phyloP scores from a whole-genome alignment of 129 eudicot genomes.

The Oenanthe sinensis region DNA sequence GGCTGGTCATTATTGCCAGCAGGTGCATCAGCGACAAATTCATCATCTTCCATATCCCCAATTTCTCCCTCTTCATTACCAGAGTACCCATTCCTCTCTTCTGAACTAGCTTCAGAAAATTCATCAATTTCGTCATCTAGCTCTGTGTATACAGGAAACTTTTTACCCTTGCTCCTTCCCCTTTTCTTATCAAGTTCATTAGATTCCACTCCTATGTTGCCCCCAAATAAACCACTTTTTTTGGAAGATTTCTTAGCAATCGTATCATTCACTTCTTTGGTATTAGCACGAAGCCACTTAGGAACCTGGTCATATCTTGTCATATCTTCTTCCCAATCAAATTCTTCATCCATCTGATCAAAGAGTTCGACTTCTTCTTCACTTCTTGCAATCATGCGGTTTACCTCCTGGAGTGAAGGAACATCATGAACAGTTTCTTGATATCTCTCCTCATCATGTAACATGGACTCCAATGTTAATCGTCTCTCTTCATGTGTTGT shows the following conservation, averaged over 20 bases:
- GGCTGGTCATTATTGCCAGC: conserved; percentile 33
- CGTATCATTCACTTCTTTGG: conserved; percentile 56
- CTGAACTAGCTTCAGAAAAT: conserved; percentile 77
- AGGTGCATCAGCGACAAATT: conserved; percentile 37
- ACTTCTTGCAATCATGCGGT: conserved; percentile 94
- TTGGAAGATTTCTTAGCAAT: conserved; percentile 54
- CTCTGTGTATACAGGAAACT: conserved; percentile 65
- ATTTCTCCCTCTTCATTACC: conserved; percentile 55
- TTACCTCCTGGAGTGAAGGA: conserved; percentile 92
- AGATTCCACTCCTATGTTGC: conserved; percentile 36
- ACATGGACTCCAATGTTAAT: conserved; percentile 69
- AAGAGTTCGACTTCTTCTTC: conserved; percentile 91
- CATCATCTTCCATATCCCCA: conserved; percentile 81
- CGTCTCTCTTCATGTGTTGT: conserved; percentile 98
- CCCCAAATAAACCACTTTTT: conserved; percentile 21
- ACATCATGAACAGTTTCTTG: conserved; percentile 96
- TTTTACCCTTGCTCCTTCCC: conserved; percentile 64
- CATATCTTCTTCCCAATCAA: conserved; percentile 91
- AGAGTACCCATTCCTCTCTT: conserved; percentile 47
- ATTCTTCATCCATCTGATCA: conserved; percentile 97
- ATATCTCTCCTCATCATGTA: conserved; percentile 92
- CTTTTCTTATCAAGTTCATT: conserved; percentile 43
- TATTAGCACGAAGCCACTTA: conserved; percentile 72
- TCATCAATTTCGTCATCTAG: conserved; percentile 64
- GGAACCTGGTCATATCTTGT: conserved; percentile 77